Evolutionary conservation across 257 asterid species (phyloP), one percentile per base, ranked within the genome.

Genomic region (Solanum ahanhuiri): DNA sequence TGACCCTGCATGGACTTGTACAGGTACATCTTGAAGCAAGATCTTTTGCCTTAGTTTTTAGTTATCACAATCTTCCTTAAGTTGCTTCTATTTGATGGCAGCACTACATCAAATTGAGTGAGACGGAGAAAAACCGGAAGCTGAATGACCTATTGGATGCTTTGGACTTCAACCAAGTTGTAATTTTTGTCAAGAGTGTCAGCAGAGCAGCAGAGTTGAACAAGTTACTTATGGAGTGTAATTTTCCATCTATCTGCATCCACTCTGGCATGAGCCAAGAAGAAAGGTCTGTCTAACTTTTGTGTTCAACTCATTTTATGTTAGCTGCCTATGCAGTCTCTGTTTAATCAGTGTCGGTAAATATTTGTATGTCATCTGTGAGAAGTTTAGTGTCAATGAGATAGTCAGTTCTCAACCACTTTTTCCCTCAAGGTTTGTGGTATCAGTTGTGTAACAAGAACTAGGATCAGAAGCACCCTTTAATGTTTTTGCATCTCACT

Each of bases 191-290:
- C 88, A 96, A 96, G 89, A 96, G 98, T 37, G 98, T 96, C 83
- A 93, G 75, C 83, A 91, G 98, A 83, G 97, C 98, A 8, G 98
- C 98, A 0, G 98, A 96, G 94, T 92, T 96, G 86, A 96, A 96
- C 87, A 96, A 96, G 95, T 92, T 96, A 84, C 96, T 96, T 37
- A 94, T 93, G 86, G 98, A 95, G 93, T 95, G 98, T 70, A 94
- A 95, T 84, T 95, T 95, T 83, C 98, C 98, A 33, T 93, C 98
- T 39, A 95, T 95, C 63, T 95, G 98, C 91, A 95, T 95, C 84
- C 98, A 95, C 89, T 95, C 98, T 87, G 98, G 98, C 91, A 95
- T 95, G 98, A 90, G 96, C 85, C 98, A 95, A 88, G 98, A 95
- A 89, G 98, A 95, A 89, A 94, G 98, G 98, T 94, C 54, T 28